These are phyloP conservation scores for Rhizophagus clarus DNA, from an alignment of 192 early-diverging fungal species.

Conservation along the genomic window DNA sequence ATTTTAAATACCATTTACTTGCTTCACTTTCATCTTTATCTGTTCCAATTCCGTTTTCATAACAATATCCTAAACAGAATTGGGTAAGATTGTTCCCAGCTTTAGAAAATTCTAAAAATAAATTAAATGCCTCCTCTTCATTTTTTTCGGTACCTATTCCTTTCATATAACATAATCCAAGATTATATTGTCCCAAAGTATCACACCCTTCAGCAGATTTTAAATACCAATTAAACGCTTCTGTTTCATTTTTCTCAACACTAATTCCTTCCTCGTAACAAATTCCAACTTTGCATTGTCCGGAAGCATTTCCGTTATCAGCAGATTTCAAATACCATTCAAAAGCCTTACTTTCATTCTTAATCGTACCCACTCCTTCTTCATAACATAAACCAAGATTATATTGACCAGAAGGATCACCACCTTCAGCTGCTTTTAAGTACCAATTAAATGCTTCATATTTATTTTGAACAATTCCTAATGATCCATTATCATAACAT, in stretches of 20 bases:
- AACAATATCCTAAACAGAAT: constrained; percentile 82
- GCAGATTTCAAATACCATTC: constrained; percentile 45
- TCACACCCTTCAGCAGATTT: neutral
- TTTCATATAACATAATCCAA: constrained; percentile 12
- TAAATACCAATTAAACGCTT: constrained; percentile 23
- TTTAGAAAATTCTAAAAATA: constrained; percentile 53
- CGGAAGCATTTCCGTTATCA: constrained; percentile 33
- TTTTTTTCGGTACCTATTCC: constrained; percentile 33
- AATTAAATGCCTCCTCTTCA: constrained; percentile 57
- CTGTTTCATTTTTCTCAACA: neutral
- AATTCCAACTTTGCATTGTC: constrained; percentile 37
- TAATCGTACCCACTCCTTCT: constrained; percentile 38
- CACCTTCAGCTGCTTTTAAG: constrained; percentile 39
- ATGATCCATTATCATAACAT: constrained; percentile 8
- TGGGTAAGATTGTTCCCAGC: constrained; percentile 59
- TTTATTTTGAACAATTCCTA: constrained; percentile 25
- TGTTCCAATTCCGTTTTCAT: constrained; percentile 63
- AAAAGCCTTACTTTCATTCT: constrained; percentile 38
- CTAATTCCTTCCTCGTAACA: constrained; percentile 41
- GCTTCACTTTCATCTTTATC: constrained; percentile 50
- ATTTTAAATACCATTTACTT: constrained; percentile 56
- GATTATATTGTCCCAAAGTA: neutral
- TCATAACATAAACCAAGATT: constrained; percentile 43
- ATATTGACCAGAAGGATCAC: constrained; percentile 36
- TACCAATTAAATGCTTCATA: constrained; percentile 39